Evolutionary conservation across 441 rosid genomes (phyloP).

Genomic region (Kokia cookei): DNA sequence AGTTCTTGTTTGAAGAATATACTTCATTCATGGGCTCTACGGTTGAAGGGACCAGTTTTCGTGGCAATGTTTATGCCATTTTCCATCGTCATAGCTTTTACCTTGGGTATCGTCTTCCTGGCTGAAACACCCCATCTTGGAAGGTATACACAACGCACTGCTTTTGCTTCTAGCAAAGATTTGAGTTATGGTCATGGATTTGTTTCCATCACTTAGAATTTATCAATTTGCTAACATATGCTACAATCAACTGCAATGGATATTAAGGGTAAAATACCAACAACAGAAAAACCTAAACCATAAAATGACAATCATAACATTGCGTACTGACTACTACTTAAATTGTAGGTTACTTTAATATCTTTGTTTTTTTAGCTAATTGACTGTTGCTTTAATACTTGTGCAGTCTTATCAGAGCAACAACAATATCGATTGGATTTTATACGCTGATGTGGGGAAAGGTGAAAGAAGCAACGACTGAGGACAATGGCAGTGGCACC

Average conservation of each 20-base stretch:
- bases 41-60: constrained; percentile 53
- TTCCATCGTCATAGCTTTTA: constrained; percentile 54
- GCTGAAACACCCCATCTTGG: constrained; percentile 59
- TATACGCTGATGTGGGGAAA: constrained; percentile 2
- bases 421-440: constrained; percentile 13
- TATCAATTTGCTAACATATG: neutral
- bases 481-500: neutral
- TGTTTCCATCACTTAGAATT: neutral
- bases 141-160: constrained; percentile 29
- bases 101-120: constrained; percentile 50
- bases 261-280: neutral
- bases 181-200: neutral
- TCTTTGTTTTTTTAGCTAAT: neutral
- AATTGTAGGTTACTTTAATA: neutral
- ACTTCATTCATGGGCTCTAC: constrained; percentile 47
- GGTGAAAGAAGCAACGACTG: neutral
- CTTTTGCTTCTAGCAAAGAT: neutral
- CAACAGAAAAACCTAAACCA: neutral
- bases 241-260: neutral
- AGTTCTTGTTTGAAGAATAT: constrained; percentile 40
- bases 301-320: neutral
- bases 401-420: constrained; percentile 8
- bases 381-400: neutral
- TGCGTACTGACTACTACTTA: neutral
- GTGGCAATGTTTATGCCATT: constrained; percentile 60